Conservation (phyloP, 306 rosid genomes). For the Potentilla sterilis region DNA sequence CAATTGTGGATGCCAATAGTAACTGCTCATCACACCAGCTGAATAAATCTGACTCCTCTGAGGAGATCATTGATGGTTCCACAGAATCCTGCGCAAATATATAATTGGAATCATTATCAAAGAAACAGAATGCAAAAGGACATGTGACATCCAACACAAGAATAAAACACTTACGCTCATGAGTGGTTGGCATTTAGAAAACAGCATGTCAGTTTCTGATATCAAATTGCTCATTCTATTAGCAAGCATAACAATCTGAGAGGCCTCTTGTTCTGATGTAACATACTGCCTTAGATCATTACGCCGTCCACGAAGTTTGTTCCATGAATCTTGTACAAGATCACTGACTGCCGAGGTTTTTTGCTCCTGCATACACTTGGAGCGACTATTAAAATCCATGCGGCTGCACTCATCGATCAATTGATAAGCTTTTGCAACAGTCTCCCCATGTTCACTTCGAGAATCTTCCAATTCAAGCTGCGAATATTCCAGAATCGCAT, state of each 20-base stretch:
- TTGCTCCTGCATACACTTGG: constrained; percentile 36
- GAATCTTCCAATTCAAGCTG: constrained; percentile 34
- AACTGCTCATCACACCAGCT: constrained; percentile 55
- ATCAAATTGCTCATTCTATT: constrained; percentile 60
- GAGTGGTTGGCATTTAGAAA: constrained; percentile 44
- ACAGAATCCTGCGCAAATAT: constrained; percentile 53
- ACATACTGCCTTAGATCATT: constrained; percentile 51
- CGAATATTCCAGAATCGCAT: constrained; percentile 40
- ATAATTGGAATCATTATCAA: constrained; percentile 25
- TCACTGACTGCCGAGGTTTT: constrained; percentile 31
- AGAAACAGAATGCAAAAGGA: constrained; percentile 9
- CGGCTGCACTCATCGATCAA: constrained; percentile 63
- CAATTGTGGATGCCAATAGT: constrained; percentile 60
- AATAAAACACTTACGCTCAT: constrained; percentile 46
- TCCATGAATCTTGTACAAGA: constrained; percentile 61
- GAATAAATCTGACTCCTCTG: constrained; percentile 47
- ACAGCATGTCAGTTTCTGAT: constrained; percentile 66
- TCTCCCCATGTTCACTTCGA: constrained; percentile 41
- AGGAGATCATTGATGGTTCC: constrained; percentile 44
- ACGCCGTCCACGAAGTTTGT: constrained; percentile 43
- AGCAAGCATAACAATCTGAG: constrained; percentile 52
- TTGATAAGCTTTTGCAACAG: constrained; percentile 30
- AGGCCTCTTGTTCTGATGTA: constrained; percentile 42
- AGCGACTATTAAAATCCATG: constrained; percentile 33
- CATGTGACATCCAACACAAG: constrained; percentile 11